Evolutionary conservation across 2,329 filamentous ascomycete species (phyloP).

Genomic region (Ustulina deusta): DNA sequence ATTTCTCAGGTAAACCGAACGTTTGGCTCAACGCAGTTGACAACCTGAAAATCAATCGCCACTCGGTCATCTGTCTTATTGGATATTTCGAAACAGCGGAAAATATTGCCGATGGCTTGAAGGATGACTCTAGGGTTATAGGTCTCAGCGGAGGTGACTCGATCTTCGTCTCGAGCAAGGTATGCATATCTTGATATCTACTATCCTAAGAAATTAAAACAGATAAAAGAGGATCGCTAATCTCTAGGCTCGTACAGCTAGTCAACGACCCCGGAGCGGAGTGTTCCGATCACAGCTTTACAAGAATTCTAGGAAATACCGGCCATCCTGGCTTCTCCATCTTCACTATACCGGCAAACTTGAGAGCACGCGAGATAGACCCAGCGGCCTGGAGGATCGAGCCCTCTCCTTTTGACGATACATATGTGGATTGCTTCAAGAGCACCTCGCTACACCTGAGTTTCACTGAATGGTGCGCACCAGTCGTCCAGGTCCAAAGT

Average conservation of each 20-base stretch:
- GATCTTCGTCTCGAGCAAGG: constrained; percentile 10
- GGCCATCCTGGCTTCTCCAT: constrained; percentile 27
- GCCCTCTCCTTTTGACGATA: constrained; percentile 18
- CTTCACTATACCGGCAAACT: constrained; percentile 1
- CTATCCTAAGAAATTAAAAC: neutral
- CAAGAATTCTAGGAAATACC: constrained; percentile 31
- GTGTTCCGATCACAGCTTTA: neutral
- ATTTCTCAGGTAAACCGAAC: neutral
- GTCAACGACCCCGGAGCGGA: constrained; percentile 20
- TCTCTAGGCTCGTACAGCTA: constrained; percentile 11
- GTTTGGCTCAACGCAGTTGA: neutral
- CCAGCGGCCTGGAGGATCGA: constrained; percentile 14
- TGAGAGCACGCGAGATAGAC: constrained; percentile 4
- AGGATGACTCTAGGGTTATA: constrained; percentile 7
- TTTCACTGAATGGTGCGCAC: constrained; percentile 30
- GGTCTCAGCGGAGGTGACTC: constrained; percentile 25
- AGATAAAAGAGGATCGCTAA: neutral
- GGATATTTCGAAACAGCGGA: constrained; percentile 18
- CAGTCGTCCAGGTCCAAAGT: neutral
- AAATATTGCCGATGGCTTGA: constrained; percentile 14
- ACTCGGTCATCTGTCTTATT: constrained; percentile 20
- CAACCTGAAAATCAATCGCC: neutral
- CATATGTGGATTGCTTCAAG: constrained; percentile 15
- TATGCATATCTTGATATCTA: neutral
- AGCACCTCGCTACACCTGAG: constrained; percentile 29